Evolutionary conservation across 148 eudicot species (phyloP).

Genomic region (Vaccinium macrocarpon): DNA sequence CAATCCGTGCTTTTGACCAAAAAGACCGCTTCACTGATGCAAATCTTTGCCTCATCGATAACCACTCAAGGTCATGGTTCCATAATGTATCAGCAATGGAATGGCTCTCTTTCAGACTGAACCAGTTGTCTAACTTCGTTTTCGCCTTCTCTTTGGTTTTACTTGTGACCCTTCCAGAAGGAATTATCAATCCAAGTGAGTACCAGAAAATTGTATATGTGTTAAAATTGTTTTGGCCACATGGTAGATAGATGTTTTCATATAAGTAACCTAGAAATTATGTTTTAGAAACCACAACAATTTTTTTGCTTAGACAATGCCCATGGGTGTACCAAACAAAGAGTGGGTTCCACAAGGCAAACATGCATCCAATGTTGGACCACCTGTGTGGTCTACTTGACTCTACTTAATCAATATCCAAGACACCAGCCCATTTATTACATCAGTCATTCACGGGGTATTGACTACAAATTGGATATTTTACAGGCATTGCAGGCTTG

Average conservation of each 20-base stretch:
- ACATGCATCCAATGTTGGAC: background rate
- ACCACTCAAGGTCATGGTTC: constrained; percentile 87
- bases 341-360: background rate
- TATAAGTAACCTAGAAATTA: background rate
- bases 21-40: constrained; percentile 57
- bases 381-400: background rate
- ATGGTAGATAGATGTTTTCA: background rate
- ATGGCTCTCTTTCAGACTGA: constrained; percentile 97
- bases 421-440: too few species aligned
- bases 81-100: constrained; percentile 96
- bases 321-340: background rate
- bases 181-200: constrained; percentile 92
- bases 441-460: background rate
- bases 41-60: constrained; percentile 73
- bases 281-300: background rate
- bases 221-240: background rate
- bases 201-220: background rate
- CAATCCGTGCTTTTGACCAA: constrained; percentile 90
- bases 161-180: constrained; percentile 95
- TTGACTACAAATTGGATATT: constrained; percentile 3
- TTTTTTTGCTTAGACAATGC: background rate
- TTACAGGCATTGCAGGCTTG: constrained; percentile 94
- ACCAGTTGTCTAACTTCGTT: constrained; percentile 92
- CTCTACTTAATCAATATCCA: background rate
- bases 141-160: constrained; percentile 86